Evolutionary conservation across 257 asterid species (phyloP), one percentile per base, ranked within the genome.

Genomic region (Solanum verrucosum): DNA sequence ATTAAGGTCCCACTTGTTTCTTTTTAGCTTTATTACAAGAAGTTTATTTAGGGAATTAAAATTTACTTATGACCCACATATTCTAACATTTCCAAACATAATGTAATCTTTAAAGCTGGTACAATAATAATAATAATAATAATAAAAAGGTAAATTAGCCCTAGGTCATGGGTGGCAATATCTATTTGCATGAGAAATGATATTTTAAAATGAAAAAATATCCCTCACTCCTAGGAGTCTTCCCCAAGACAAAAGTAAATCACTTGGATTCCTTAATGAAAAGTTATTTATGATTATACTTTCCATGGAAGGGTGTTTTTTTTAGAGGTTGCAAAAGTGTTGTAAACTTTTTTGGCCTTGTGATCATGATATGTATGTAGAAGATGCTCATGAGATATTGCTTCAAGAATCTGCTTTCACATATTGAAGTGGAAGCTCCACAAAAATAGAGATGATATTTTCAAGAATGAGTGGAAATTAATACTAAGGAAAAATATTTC

Each of bases 161-260:
- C 87, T 67, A 85, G 63, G 38, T 85, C 42, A 81, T 81, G 85
- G 68, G 42, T 49, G 29, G 18, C 42, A 25, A 49, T 85, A 35
- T 85, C 78, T 65, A 85, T 84, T 42, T 37, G 78, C 87, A 37
- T 84, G 78, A 74, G 15, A 23, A 78, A 37, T 63, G 78, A 37
- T 84, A 14, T 79, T 79, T 84, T 34, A 35, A 63, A 25, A 84
- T 35, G 56, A 37, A 89, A 89, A 89, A 89, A 92, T 90, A 93
- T 90, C 91, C 92, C 96, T 88, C 77, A 92, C 91, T 95, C 93
- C 90, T 37, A 92, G 95, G 95, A 90, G 94, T 90, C 98, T 93
- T 95, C 90, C 84, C 88, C 70, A 74, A 91, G 81, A 93, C 98
- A 94, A 94, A 94, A 93, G 96, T 90, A 52, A 68, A 33, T 79